phyloP scores from a whole-genome alignment of 768 basidiomycete species.

The Mycena galericulata region DNA sequence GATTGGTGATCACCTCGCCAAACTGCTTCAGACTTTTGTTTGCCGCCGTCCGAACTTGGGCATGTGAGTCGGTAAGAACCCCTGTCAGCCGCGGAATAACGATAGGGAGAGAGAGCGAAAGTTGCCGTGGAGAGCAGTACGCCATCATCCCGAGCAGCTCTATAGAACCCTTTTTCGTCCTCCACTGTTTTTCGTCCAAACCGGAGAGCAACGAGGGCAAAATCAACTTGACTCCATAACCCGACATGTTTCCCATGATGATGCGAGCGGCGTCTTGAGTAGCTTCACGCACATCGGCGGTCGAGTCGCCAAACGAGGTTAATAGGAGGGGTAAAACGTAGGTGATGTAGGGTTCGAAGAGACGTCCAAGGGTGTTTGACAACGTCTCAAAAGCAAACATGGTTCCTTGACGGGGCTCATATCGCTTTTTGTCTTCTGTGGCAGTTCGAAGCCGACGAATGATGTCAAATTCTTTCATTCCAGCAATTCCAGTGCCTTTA shows the following conservation, averaged over 20 bases:
- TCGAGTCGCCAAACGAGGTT: slow-evolving; percentile 87
- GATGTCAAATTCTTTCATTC: slow-evolving; percentile 87
- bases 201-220: slow-evolving; percentile 90
- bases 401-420: slow-evolving; percentile 90
- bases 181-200: slow-evolving; percentile 98
- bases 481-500: slow-evolving; percentile 89
- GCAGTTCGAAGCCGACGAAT: slow-evolving; percentile 79
- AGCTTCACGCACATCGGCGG: slow-evolving; percentile 91
- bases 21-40: slow-evolving; percentile 98
- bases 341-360: slow-evolving; percentile 93
- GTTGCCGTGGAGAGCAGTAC: slow-evolving; percentile 94
- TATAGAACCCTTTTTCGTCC: slow-evolving; percentile 97
- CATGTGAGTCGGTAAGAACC: slow-evolving; percentile 96
- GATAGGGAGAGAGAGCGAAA: slow-evolving; percentile 94
- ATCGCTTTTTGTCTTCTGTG: slow-evolving; percentile 89
- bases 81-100: slow-evolving; percentile 96
- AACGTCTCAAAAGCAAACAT: slow-evolving; percentile 96
- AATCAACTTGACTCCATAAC: slow-evolving; percentile 95
- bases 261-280: slow-evolving; percentile 91
- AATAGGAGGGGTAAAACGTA: slow-evolving; percentile 88
- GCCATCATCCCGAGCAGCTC: slow-evolving; percentile 99
- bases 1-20: slow-evolving; percentile 98
- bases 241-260: slow-evolving; percentile 96
- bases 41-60: slow-evolving; percentile 92
- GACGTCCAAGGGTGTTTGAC: slow-evolving; percentile 84